Evolutionary conservation across 176 grass and related monocot species (phyloP).

Genomic region (Phoenix roebelenii): DNA sequence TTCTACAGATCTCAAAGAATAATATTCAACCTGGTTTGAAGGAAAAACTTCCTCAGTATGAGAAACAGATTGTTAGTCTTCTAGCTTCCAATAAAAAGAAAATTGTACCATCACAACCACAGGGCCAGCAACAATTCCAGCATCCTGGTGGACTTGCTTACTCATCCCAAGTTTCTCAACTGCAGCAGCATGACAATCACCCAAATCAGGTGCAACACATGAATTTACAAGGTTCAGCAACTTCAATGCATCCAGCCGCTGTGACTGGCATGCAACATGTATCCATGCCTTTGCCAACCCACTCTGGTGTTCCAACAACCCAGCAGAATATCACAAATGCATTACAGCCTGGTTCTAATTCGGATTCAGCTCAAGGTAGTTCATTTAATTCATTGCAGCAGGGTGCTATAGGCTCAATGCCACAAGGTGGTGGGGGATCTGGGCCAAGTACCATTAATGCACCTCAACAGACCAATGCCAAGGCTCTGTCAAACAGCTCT

Average conservation of each 20-base stretch:
- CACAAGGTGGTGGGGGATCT: background rate
- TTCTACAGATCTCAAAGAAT: conserved; percentile 46
- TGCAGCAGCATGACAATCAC: conserved; percentile 57
- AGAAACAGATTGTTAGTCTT: conserved; percentile 53
- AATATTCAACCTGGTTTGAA: conserved; percentile 34
- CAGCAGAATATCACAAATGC: background rate
- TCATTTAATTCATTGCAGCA: background rate
- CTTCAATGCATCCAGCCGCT: conserved; percentile 36
- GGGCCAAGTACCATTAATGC: background rate
- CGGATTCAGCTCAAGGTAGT: background rate
- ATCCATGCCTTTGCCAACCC: conserved; percentile 36
- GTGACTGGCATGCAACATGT: conserved; percentile 44
- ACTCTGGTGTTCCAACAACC: background rate
- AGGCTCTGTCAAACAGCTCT: conserved; percentile 11
- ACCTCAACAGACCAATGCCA: background rate
- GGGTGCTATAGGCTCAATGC: background rate
- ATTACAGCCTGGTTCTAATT: background rate
- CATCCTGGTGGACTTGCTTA: conserved; percentile 43
- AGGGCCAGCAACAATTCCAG: conserved; percentile 34
- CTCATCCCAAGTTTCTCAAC: conserved; percentile 32
- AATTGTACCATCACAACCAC: conserved; percentile 23
- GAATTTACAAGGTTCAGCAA: conserved; percentile 35
- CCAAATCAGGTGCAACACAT: conserved; percentile 49
- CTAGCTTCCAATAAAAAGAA: conserved; percentile 53
- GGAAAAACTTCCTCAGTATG: conserved; percentile 42